A percentile compares a stretch with the other conserved stretches of the same genome.
phyloP scores from a whole-genome alignment of 495 filamentous ascomycete species.

The Articulospora tetracladia region DNA sequence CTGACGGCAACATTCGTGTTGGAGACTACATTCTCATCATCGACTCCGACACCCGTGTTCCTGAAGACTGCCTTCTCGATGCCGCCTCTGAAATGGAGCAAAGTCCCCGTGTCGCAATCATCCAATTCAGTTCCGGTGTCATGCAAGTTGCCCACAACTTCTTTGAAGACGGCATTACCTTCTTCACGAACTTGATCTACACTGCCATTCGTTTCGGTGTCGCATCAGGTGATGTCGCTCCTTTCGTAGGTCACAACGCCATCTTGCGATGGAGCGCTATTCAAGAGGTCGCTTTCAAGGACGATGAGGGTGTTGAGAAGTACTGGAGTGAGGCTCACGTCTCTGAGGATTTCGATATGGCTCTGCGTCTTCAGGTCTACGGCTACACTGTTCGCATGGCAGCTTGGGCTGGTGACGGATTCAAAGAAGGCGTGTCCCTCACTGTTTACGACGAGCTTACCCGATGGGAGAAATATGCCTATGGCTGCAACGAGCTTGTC shows the following conservation, averaged over 20 bases:
- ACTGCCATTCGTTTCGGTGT: slow-evolving; percentile 63
- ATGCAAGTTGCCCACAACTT: slow-evolving; percentile 61
- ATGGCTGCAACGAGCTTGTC: slow-evolving; percentile 68
- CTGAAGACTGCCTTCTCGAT: slow-evolving; percentile 60
- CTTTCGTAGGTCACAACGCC: slow-evolving; percentile 68
- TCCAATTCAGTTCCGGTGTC: slow-evolving; percentile 65
- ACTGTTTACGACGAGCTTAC: slow-evolving; percentile 73
- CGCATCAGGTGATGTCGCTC: slow-evolving; percentile 63
- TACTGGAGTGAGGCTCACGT: slow-evolving; percentile 72
- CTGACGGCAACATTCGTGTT: slow-evolving; percentile 65
- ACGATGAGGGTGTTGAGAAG: slow-evolving; percentile 52
- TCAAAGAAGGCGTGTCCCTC: slow-evolving; percentile 71
- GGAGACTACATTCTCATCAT: slow-evolving; percentile 61
- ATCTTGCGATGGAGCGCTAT: slow-evolving; percentile 66
- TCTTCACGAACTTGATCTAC: slow-evolving; percentile 74
- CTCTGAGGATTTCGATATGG: slow-evolving; percentile 75
- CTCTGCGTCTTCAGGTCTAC: slow-evolving; percentile 59
- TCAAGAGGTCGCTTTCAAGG: slow-evolving; percentile 55
- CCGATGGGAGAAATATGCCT: slow-evolving; percentile 77
- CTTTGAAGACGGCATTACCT: slow-evolving; percentile 59
- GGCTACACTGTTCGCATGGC: slow-evolving; percentile 63
- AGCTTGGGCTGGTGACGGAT: slow-evolving; percentile 59
- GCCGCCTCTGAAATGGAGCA: slow-evolving; percentile 67
- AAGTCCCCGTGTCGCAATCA: slow-evolving; percentile 66
- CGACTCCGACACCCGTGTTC: slow-evolving; percentile 26